phyloP scores from a whole-genome alignment of 108 stramenopile genomes.

The Cylindrotheca closterium region DNA sequence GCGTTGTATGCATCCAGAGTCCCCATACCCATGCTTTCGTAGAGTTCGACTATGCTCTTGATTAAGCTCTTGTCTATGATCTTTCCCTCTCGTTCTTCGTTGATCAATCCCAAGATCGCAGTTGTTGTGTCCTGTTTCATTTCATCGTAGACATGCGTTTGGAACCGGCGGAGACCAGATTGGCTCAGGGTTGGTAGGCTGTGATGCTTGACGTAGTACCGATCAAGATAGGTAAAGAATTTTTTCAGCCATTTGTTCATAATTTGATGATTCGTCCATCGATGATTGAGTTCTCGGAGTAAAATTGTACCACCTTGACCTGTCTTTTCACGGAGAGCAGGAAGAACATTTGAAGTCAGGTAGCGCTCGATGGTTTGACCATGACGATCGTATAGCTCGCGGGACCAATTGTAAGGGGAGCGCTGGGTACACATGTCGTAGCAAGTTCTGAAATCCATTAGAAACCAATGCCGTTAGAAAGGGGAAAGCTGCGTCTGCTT shows the following conservation, averaged over 20 bases:
- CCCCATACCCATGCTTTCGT: conserved; percentile 97
- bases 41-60: conserved; percentile 93
- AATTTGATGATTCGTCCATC: conserved; percentile 98
- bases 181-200: conserved; percentile 87
- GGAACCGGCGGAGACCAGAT: conserved; percentile 92
- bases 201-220: conserved; percentile 98
- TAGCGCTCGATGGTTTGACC: conserved; percentile 94
- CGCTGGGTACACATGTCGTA: conserved; percentile 99
- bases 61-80: conserved; percentile 95
- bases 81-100: conserved; percentile 92
- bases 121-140: conserved; percentile 84
- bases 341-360: conserved; percentile 87
- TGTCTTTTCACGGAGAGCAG: conserved; percentile 84
- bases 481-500: neutral
- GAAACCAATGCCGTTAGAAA: neutral
- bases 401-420: conserved; percentile 98
- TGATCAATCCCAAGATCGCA: conserved; percentile 92
- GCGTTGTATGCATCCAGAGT: conserved; percentile 88
- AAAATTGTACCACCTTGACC: conserved; percentile 85
- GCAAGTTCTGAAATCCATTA: conserved; percentile 77
- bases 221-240: conserved; percentile 98
- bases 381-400: conserved; percentile 95
- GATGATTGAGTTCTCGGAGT: conserved; percentile 89
- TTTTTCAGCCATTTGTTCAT: conserved; percentile 99
- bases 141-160: conserved; percentile 92